These are phyloP conservation scores for Geum urbanum DNA, from an alignment of 306 rosid species.

Conservation along the genomic window DNA sequence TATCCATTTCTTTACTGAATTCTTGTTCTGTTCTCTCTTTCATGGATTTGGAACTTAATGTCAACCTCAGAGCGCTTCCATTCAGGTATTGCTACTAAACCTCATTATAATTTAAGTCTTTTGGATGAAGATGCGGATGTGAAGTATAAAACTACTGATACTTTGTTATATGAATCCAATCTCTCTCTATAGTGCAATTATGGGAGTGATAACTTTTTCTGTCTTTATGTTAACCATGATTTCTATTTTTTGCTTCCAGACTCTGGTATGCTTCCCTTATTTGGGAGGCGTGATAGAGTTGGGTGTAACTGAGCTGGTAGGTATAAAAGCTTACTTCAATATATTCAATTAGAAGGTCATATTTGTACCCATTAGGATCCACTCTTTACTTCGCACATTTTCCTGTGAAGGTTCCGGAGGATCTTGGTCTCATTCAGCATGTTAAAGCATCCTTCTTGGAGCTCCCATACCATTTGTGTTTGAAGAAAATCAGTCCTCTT, in stretches of 20 bases:
- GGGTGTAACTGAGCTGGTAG: slow-evolving; percentile 62
- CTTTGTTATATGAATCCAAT: neutral
- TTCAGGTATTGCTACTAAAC: slow-evolving; percentile 50
- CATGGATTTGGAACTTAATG: slow-evolving; percentile 19
- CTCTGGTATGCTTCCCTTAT: slow-evolving; percentile 79
- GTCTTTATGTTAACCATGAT: slow-evolving; percentile 1
- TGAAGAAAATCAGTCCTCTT: slow-evolving; percentile 23
- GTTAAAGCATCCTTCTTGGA: slow-evolving; percentile 52
- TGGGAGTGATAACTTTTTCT: neutral
- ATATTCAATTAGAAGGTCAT: slow-evolving; percentile 14
- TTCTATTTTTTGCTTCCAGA: slow-evolving; percentile 44
- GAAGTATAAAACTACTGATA: neutral
- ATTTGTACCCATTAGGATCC: neutral
- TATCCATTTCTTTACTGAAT: neutral
- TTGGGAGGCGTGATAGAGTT: slow-evolving; percentile 74
- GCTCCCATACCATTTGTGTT: slow-evolving; percentile 30
- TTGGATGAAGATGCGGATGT: neutral
- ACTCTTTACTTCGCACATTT: slow-evolving; percentile 5
- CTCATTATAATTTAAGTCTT: neutral
- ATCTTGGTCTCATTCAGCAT: slow-evolving; percentile 51
- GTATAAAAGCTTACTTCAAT: slow-evolving; percentile 26
- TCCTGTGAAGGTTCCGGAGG: slow-evolving; percentile 59
- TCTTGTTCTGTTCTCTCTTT: slow-evolving; percentile 21
- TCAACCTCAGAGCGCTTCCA: slow-evolving; percentile 73
- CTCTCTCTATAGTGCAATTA: neutral